A percentile compares a stretch with the other conserved stretches of the same genome.
Conservation (phyloP, 2,329 filamentous ascomycete genomes). For the Cytospora paraplurivora region DNA sequence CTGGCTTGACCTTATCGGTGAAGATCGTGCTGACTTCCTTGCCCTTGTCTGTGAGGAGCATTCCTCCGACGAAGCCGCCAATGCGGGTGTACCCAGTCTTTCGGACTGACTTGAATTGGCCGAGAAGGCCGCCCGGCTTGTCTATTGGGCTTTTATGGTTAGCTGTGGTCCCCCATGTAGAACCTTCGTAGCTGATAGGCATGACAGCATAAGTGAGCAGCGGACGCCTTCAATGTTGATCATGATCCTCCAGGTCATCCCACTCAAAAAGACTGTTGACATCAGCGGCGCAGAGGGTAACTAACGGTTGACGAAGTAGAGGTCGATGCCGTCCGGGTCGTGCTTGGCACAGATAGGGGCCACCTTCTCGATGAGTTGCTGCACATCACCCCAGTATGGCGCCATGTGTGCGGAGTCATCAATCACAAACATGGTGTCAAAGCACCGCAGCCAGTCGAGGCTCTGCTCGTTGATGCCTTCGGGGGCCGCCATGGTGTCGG, state of each 20-base stretch:
- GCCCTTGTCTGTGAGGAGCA: constrained; percentile 27
- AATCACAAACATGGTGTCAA: constrained; percentile 21
- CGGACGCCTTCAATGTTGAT: background rate
- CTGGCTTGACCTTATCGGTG: constrained; percentile 33
- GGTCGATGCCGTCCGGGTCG: constrained; percentile 20
- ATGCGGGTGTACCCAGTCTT: constrained; percentile 29
- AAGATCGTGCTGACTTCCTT: constrained; percentile 33
- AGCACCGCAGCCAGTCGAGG: constrained; percentile 23
- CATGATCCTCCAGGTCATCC: background rate
- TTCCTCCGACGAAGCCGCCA: constrained; percentile 31
- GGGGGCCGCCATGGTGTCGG: constrained; percentile 17
- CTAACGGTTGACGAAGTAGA: constrained; percentile 22
- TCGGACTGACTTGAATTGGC: constrained; percentile 22
- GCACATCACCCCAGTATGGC: constrained; percentile 18
- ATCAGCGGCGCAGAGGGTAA: background rate
- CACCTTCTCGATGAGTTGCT: constrained; percentile 20
- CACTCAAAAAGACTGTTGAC: background rate
- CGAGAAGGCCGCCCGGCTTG: constrained; percentile 21
- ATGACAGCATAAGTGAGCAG: background rate
- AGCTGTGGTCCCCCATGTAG: background rate
- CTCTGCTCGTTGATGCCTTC: constrained; percentile 22
- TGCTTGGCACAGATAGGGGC: constrained; percentile 19
- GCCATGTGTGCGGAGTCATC: constrained; percentile 21
- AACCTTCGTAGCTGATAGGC: background rate
- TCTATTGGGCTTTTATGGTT: background rate